Evolutionary conservation across 2,329 filamentous ascomycete genomes (phyloP).

Genomic region (Drechslerella coelobrocha): DNA sequence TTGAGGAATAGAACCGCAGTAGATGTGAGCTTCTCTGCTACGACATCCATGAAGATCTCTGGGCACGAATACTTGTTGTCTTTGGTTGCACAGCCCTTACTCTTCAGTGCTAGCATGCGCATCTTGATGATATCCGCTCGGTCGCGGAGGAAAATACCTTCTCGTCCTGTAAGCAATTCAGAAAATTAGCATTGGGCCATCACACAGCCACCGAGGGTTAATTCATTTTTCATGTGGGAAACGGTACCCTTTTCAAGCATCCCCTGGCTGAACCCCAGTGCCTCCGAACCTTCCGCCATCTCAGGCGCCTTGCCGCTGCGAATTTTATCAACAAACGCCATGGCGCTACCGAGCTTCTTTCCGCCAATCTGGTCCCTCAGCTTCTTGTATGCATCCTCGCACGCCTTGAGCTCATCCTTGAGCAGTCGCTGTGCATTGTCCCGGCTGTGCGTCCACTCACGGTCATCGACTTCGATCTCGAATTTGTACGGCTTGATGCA

Average conservation of each 20-base stretch:
- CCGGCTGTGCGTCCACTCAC: conserved; percentile 84
- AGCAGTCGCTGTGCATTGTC: conserved; percentile 81
- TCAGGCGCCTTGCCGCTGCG: conserved; percentile 78
- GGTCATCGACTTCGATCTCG: conserved; percentile 90
- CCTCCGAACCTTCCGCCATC: conserved; percentile 81
- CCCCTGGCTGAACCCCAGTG: conserved; percentile 79
- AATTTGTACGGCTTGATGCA: conserved; percentile 99
- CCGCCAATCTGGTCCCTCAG: conserved; percentile 82
- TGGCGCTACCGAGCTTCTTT: conserved; percentile 85
- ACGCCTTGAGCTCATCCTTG: conserved; percentile 85
- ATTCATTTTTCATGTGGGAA: conserved; percentile 5
- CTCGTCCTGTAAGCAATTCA: conserved; percentile 69
- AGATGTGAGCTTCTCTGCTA: conserved; percentile 89
- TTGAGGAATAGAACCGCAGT: conserved; percentile 97
- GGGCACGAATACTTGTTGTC: conserved; percentile 97
- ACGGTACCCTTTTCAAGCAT: conserved; percentile 78
- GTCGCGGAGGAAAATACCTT: conserved; percentile 92
- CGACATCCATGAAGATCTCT: conserved; percentile 96
- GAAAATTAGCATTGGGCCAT: neutral
- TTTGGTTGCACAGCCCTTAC: conserved; percentile 80
- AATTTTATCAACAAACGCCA: conserved; percentile 87
- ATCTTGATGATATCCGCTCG: conserved; percentile 88
- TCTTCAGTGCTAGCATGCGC: conserved; percentile 85
- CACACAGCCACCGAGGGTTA: too few species aligned
- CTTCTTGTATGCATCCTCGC: conserved; percentile 76